Percentiles rank a stretch among this genome's conserved stretches.
These are phyloP conservation scores for Aotearoamyces nothofagi DNA, from an alignment of 2,329 filamentous ascomycete genomes.

Conservation along the genomic window DNA sequence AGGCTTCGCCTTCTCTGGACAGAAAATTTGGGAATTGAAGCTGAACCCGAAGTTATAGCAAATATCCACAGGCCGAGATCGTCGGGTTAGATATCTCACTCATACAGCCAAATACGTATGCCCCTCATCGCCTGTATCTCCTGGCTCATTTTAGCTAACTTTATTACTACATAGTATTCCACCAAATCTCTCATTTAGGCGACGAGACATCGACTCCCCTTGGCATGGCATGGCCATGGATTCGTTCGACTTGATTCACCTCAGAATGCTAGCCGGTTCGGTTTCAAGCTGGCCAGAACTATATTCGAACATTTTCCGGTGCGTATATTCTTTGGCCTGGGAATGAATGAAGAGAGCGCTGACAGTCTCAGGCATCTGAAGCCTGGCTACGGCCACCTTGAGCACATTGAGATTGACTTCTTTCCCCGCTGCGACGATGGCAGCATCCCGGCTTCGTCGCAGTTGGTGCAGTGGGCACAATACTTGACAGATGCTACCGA, in stretches of 20 bases:
- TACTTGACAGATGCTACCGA: conserved; percentile 54
- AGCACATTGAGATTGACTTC: conserved; percentile 85
- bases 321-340: conserved; percentile 18
- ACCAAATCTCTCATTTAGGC: conserved; percentile 50
- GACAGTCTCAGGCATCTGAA: conserved; percentile 48
- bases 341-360: background rate
- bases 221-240: conserved; percentile 38
- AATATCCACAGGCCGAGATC: conserved; percentile 42
- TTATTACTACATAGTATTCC: conserved; percentile 41
- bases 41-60: conserved; percentile 17
- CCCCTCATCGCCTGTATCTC: conserved; percentile 3
- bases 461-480: conserved; percentile 53
- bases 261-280: conserved; percentile 66
- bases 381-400: conserved; percentile 60
- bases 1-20: no score
- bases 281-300: conserved; percentile 61
- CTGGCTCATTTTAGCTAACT: background rate
- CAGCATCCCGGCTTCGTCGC: conserved; percentile 38
- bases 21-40: conserved; percentile 5
- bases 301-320: conserved; percentile 57
- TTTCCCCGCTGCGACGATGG: conserved; percentile 56
- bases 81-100: conserved; percentile 44
- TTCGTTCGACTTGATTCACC: conserved; percentile 57
- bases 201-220: conserved; percentile 62
- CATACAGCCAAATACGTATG: conserved; percentile 41